Percentiles rank a stretch among this genome's conserved stretches.
Conservation (phyloP, 2,329 filamentous ascomycete species). For the Monosporascus sp. region DNA sequence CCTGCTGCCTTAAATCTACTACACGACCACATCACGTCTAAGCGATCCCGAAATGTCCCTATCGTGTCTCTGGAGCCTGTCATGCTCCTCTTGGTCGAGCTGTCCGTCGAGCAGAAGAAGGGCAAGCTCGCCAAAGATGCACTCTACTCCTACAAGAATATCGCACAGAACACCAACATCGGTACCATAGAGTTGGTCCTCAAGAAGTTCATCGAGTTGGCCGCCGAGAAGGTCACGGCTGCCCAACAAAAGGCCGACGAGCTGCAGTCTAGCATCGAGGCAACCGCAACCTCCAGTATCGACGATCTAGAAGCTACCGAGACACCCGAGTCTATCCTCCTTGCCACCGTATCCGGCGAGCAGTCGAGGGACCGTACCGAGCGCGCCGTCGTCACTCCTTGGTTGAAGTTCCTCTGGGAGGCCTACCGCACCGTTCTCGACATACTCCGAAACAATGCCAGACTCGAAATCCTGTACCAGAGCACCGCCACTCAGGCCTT, state of each 20-base stretch:
- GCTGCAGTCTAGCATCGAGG: conserved; percentile 82
- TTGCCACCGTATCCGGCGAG: conserved; percentile 96
- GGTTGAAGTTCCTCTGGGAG: conserved; percentile 99
- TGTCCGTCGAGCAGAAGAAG: conserved; percentile 95
- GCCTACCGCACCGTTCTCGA: conserved; percentile 97
- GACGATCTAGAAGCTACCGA: conserved; percentile 96
- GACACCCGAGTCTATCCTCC: conserved; percentile 94
- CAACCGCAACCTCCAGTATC: conserved; percentile 66
- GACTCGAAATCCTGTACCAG: conserved; percentile 96
- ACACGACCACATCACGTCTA: conserved; percentile 98
- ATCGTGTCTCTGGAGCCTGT: conserved; percentile 96
- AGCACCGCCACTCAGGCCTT: conserved; percentile 97
- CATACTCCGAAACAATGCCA: conserved; percentile 97
- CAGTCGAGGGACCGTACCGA: conserved; percentile 96
- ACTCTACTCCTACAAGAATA: conserved; percentile 99
- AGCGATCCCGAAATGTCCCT: conserved; percentile 94
- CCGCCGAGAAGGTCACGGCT: conserved; percentile 91
- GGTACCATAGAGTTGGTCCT: conserved; percentile 96
- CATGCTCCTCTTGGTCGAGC: conserved; percentile 95
- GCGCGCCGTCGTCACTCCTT: conserved; percentile 95
- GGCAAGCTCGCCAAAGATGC: conserved; percentile 98
- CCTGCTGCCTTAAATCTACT: conserved; percentile 89
- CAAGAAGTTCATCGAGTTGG: conserved; percentile 96
- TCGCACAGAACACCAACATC: conserved; percentile 97
- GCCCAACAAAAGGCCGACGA: conserved; percentile 95